These are phyloP conservation scores for Pyrrhoderma lamaoense DNA, from an alignment of 1,284 basidiomycete genomes.

Conservation along the genomic window DNA sequence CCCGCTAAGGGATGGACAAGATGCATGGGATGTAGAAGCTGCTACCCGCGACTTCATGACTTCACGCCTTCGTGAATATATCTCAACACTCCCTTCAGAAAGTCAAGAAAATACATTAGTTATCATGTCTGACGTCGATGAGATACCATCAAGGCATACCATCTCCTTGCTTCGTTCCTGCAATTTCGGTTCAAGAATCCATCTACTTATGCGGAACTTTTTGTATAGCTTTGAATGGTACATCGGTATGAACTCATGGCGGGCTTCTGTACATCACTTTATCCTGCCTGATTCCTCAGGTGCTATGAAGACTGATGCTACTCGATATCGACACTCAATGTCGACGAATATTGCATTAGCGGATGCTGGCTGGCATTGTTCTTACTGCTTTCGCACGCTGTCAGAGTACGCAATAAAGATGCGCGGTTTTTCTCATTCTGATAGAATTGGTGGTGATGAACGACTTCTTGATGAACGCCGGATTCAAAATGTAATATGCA, in stretches of 20 bases:
- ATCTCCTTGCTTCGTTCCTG: conserved; percentile 52
- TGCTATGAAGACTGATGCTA: conserved; percentile 6
- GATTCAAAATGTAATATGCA: conserved; percentile 56
- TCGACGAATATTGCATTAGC: conserved; percentile 46
- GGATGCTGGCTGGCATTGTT: conserved; percentile 56
- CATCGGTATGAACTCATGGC: conserved; percentile 46
- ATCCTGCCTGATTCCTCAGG: conserved; percentile 16
- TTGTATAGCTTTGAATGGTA: conserved; percentile 62
- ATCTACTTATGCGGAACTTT: conserved; percentile 59
- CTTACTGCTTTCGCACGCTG: conserved; percentile 58
- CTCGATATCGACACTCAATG: conserved; percentile 51
- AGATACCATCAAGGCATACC: conserved; percentile 53
- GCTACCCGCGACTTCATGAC: conserved; percentile 37
- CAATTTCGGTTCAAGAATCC: conserved; percentile 47
- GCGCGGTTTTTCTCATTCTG: conserved; percentile 54
- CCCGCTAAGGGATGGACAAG: conserved; percentile 23
- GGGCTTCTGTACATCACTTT: conserved; percentile 43
- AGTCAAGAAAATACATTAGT: conserved; percentile 36
- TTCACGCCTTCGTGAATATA: conserved; percentile 28
- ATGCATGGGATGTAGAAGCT: conserved; percentile 34
- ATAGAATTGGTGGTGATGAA: conserved; percentile 48
- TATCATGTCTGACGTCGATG: conserved; percentile 65
- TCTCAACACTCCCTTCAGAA: conserved; percentile 24
- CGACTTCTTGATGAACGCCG: conserved; percentile 41
- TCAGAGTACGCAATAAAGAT: conserved; percentile 9